phyloP scores from a whole-genome alignment of 78 protist genomes.

The Tieghemostelium lacteum region DNA sequence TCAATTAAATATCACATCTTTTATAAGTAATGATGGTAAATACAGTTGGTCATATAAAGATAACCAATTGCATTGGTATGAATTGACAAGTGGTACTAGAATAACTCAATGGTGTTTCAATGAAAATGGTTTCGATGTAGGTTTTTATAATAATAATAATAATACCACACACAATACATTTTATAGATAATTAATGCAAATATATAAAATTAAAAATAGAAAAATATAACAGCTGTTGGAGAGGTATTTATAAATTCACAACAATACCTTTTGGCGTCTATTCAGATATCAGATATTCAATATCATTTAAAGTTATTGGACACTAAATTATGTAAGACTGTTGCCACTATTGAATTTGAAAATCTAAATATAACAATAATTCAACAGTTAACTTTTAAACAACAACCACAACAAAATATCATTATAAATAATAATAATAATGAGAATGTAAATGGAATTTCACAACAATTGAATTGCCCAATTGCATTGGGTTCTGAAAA shows the following conservation, averaged over 20 bases:
- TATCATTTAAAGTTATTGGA: conserved; percentile 33
- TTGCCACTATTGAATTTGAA: neutral
- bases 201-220: neutral
- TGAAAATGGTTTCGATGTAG: conserved; percentile 35
- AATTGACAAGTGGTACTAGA: conserved; percentile 27
- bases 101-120: conserved; percentile 48
- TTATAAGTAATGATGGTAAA: conserved; percentile 49
- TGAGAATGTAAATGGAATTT: neutral
- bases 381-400: conserved; percentile 4
- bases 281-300: neutral
- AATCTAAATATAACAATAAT: neutral
- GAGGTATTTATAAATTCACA: conserved; percentile 1
- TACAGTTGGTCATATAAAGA: conserved; percentile 21
- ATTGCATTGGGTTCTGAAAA: conserved; percentile 38
- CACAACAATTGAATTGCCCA: conserved; percentile 23
- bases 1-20: conserved; percentile 14
- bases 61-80: conserved; percentile 44
- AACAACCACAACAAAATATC: neutral
- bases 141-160: neutral
- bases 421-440: neutral
- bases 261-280: conserved; percentile 23
- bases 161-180: neutral
- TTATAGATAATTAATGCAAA: too few relatives aligned
- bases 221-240: conserved; percentile 38
- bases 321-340: conserved; percentile 2